phyloP scores from a whole-genome alignment of 179 eudicot genomes.

The Pouteria campechiana region DNA sequence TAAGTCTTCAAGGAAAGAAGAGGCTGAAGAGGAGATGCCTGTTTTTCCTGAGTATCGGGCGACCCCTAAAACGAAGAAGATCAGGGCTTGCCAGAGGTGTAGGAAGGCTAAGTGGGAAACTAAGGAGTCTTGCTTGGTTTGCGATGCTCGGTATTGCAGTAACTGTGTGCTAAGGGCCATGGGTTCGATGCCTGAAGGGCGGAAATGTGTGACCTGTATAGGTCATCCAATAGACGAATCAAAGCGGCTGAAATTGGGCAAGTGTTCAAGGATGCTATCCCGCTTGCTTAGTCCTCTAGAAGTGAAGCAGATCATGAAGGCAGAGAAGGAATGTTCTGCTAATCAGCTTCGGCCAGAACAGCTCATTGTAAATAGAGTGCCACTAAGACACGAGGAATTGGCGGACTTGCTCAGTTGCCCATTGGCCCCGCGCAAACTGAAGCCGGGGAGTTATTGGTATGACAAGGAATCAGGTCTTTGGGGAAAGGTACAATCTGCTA shows the following conservation, averaged over 20 bases:
- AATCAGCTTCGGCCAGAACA: constrained; percentile 81
- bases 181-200: constrained; percentile 92
- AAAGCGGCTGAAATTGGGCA: constrained; percentile 51
- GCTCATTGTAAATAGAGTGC: constrained; percentile 46
- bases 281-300: constrained; percentile 61
- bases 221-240: constrained; percentile 65
- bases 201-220: constrained; percentile 77
- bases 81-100: constrained; percentile 50
- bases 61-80: constrained; percentile 40
- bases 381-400: constrained; percentile 72
- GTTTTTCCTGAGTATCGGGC: constrained; percentile 49
- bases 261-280: constrained; percentile 49
- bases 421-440: constrained; percentile 53
- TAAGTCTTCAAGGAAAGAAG: constrained; percentile 49
- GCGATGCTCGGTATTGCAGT: constrained; percentile 59
- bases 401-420: constrained; percentile 59
- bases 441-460: constrained; percentile 79
- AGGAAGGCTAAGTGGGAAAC: constrained; percentile 70
- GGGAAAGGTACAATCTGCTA: constrained; percentile 53
- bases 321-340: constrained; percentile 69
- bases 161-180: constrained; percentile 76
- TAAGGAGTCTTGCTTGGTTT: constrained; percentile 59
- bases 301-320: constrained; percentile 83
- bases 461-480: constrained; percentile 80
- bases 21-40: constrained; percentile 22